Conservation (phyloP, 1,284 basidiomycete genomes). For the Austroboletus niveus region DNA sequence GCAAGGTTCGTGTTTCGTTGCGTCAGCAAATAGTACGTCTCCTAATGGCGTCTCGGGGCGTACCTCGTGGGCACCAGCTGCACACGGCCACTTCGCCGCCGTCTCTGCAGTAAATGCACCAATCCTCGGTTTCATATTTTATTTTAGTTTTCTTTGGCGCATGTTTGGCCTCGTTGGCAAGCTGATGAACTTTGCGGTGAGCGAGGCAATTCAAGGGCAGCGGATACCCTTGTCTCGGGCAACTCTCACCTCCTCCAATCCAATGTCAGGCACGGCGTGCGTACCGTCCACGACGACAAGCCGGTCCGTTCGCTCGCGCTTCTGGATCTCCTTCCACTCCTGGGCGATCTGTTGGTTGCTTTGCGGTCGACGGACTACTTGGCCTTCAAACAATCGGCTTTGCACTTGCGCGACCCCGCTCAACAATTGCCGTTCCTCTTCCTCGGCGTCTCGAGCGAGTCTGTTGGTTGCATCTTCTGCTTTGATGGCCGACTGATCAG, state of each 20-base stretch:
- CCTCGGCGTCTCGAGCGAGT: slow-evolving; percentile 47
- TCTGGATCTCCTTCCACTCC: slow-evolving; percentile 47
- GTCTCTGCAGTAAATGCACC: slow-evolving; percentile 57
- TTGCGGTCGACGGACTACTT: slow-evolving; percentile 37
- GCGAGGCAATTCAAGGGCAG: background rate
- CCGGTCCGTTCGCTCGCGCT: slow-evolving; percentile 40
- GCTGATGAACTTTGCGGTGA: slow-evolving; percentile 15
- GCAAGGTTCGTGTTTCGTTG: background rate
- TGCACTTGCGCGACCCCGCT: slow-evolving; percentile 56
- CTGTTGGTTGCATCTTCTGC: slow-evolving; percentile 26
- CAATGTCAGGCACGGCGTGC: slow-evolving; percentile 39
- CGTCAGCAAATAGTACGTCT: slow-evolving; percentile 3
- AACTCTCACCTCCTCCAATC: slow-evolving; percentile 29
- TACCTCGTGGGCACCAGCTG: slow-evolving; percentile 51
- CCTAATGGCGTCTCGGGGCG: slow-evolving; percentile 1
- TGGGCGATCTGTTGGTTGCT: slow-evolving; percentile 42
- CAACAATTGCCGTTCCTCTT: slow-evolving; percentile 52
- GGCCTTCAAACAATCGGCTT: slow-evolving; percentile 58
- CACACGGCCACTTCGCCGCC: slow-evolving; percentile 55
- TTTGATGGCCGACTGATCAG: slow-evolving; percentile 14
- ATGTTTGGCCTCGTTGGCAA: slow-evolving; percentile 4
- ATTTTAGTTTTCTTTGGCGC: slow-evolving; percentile 29
- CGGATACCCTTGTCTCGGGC: background rate
- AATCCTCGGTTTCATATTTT: slow-evolving; percentile 50
- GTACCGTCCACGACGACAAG: slow-evolving; percentile 47